Base-by-base conservation (phyloP, 371 early-diverging fungal genomes). In the Apophysomyces trapeziformis region DNA sequence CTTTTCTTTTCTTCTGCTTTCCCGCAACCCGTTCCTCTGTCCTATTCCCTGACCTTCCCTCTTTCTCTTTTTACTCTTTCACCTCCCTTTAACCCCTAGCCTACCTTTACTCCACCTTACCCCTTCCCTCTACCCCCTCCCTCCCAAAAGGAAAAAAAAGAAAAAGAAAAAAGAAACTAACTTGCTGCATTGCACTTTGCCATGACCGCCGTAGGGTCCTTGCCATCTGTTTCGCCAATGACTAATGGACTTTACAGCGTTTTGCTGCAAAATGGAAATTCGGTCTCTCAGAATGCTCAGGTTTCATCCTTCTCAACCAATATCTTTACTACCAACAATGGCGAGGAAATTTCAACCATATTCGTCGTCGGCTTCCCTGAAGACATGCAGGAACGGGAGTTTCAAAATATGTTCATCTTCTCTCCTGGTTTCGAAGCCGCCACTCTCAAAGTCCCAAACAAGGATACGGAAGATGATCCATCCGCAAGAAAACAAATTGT, bases 361-460 rank as follows among this genome's bases (percentile, higher is more conserved):
- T 97, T 96, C 83, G 96, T 97, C 2, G 95, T 95, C 41, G 97
- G 97, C 13, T 95, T 97, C 65, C 97, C 97, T 38, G 95, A 96
- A 43, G 96, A 97, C 75, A 94, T 96, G 90, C 87, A 85, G 70
- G 97, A 97, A 73, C 84, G 97, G 61, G 97, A 97, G 81, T 96
- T 97, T 70, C 94, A 95, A 66, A 96, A 95, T 80, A 94, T 96
- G 95, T 97, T 97, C 78, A 91, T 90, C 35, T 96, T 97, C 71
- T 91, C 90, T 8, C 87, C 92, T 9, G 97, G 96, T 14, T 97
- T 96, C 67, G 96, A 96, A 73, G 95, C 94, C 1, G 95, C 96
- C 5, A 91, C 93, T 0, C 85, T 97, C 57, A 96, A 96, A 78
- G 79, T 85, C 12, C 93, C 92, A n/a, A 76, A 79, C 65, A 81